These are phyloP conservation scores for Penicillium salamii DNA, from an alignment of 495 filamentous ascomycete species.

Conservation along the genomic window DNA sequence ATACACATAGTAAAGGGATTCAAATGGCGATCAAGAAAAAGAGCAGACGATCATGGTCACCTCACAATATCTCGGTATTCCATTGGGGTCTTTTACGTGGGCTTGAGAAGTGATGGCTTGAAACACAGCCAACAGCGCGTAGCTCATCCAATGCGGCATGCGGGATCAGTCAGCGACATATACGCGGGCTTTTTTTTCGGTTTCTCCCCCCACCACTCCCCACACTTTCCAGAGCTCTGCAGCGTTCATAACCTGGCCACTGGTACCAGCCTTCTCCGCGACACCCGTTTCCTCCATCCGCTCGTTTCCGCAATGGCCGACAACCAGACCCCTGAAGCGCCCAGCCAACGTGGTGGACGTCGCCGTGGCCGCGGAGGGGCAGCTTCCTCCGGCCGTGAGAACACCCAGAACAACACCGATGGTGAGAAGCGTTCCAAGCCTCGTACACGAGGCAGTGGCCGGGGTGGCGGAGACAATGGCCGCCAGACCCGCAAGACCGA, in stretches of 20 bases:
- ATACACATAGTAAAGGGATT: neutral
- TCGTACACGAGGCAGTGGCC: slow-evolving; percentile 36
- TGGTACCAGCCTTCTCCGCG: slow-evolving; percentile 8
- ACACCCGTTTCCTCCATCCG: neutral
- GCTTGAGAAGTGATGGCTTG: no score
- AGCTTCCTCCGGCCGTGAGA: slow-evolving; percentile 23
- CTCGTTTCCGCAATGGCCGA: slow-evolving; percentile 34
- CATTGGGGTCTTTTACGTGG: no score
- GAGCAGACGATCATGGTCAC: no score
- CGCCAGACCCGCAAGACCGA: slow-evolving; percentile 21
- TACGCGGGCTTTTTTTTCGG: slow-evolving; percentile 14
- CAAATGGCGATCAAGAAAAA: no score
- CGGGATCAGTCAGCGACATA: slow-evolving; percentile 28
- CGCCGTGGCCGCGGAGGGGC: slow-evolving; percentile 42
- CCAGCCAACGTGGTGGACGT: slow-evolving; percentile 39
- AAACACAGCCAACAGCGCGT: no score
- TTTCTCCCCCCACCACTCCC: slow-evolving; percentile 17
- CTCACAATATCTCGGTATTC: no score
- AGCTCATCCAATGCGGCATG: slow-evolving; percentile 3
- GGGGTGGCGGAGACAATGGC: slow-evolving; percentile 25
- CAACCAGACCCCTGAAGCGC: slow-evolving; percentile 26
- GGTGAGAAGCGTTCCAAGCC: slow-evolving; percentile 23
- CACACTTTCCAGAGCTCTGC: slow-evolving; percentile 10
- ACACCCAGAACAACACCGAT: slow-evolving; percentile 22
- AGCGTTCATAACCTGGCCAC: slow-evolving; percentile 12